phyloP scores from a whole-genome alignment of 371 early-diverging fungal genomes.

The Mucor velutinosus region DNA sequence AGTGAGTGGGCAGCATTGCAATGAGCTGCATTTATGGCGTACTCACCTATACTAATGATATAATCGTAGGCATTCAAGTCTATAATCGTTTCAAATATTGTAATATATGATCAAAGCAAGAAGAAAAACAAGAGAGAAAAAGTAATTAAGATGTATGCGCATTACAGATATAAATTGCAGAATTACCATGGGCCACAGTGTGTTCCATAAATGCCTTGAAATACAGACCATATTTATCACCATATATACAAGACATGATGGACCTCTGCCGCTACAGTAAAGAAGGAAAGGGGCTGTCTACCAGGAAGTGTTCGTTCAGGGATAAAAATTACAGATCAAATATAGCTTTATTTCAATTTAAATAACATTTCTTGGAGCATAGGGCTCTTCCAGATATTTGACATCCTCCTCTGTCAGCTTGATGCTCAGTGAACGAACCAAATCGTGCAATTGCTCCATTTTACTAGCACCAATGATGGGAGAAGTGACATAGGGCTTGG shows the following conservation, averaged over 20 bases:
- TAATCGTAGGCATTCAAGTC: background rate
- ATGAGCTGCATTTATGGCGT: background rate
- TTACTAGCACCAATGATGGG: slow-evolving; percentile 50
- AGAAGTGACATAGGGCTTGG: slow-evolving; percentile 38
- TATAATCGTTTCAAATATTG: background rate
- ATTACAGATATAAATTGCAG: background rate
- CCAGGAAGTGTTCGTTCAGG: too few relatives aligned
- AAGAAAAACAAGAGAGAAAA: background rate
- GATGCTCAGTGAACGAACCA: slow-evolving; percentile 31
- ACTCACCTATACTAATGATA: slow-evolving; percentile 6
- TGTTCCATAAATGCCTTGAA: background rate
- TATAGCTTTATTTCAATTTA: too few relatives aligned
- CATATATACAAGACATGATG: too few relatives aligned
- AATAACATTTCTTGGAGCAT: slow-evolving; percentile 1
- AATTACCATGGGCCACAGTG: background rate
- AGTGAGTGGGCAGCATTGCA: background rate
- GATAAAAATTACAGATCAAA: too few relatives aligned
- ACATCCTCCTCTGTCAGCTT: slow-evolving; percentile 45
- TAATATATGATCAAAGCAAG: too few relatives aligned
- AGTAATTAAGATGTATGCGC: background rate
- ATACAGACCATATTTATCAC: too few relatives aligned
- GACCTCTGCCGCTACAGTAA: too few relatives aligned
- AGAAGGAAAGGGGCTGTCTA: too few relatives aligned
- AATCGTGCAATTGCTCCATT: slow-evolving; percentile 37
- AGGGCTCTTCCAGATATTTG: slow-evolving; percentile 33